phyloP scores from a whole-genome alignment of 192 early-diverging fungal species.

The Umbelopsis vinacea region DNA sequence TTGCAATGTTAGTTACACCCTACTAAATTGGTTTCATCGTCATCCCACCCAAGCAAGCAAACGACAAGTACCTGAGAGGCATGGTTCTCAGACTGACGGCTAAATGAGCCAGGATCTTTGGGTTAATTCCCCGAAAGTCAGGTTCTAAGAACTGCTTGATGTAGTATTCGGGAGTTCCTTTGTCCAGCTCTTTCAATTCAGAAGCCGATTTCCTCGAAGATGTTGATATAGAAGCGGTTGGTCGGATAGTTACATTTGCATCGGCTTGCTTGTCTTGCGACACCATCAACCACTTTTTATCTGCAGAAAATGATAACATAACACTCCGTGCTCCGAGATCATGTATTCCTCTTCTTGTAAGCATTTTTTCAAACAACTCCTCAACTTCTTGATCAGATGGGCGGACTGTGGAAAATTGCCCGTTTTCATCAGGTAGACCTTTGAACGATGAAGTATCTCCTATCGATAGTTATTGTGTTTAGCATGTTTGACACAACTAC shows the following conservation, averaged over 20 bases:
- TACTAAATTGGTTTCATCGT: neutral
- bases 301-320: constrained; percentile 51
- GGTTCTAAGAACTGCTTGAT: constrained; percentile 57
- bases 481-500: neutral
- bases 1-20: neutral
- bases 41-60: neutral
- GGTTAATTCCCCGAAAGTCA: constrained; percentile 53
- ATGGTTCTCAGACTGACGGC: constrained; percentile 59
- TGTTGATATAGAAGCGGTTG: constrained; percentile 10
- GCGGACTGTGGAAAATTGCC: constrained; percentile 8
- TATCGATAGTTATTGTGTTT: neutral
- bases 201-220: constrained; percentile 2
- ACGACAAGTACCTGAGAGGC: constrained; percentile 50
- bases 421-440: neutral
- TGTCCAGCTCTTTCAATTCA: constrained; percentile 44
- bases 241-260: constrained; percentile 27
- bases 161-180: constrained; percentile 60
- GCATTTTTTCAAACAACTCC: constrained; percentile 57
- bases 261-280: constrained; percentile 54
- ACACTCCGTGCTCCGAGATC: constrained; percentile 48
- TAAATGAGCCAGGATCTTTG: constrained; percentile 51
- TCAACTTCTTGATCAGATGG: constrained; percentile 56
- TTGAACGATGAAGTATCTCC: neutral
- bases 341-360: constrained; percentile 58
- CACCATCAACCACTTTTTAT: constrained; percentile 65